Base-by-base conservation (phyloP, 805 yeast species). In the Cyberlindnera xylosilytica region DNA sequence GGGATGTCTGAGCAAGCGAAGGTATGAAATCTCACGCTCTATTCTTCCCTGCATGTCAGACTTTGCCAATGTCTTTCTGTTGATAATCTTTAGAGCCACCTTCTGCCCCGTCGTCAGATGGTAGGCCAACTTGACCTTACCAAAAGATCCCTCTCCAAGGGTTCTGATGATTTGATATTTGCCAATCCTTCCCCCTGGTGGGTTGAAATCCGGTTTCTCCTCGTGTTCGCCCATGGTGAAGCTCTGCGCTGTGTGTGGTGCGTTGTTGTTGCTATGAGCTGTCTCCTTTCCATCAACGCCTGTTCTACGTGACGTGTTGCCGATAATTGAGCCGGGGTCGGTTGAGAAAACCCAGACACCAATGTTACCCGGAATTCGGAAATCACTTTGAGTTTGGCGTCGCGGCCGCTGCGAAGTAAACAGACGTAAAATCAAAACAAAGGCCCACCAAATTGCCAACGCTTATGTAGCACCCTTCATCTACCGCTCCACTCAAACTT, bases 11-110 rank as follows among this genome's bases (percentile, higher is more conserved):
- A 91, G 72, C 44, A 91, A 71, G 42, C 97, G 71, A 51, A 91
- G 70, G 61, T 91, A 91, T 11, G 95, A 83, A 40, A 91, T 91
- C 63, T 91, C 98, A 54, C 98, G 74, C 70, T 91, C 98, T 22
- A 91, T 82, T 49, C 98, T 74, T 20, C 97, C 97, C 61, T 90
- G 97, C 98, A 90, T 90, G 65, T 90, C 98, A 9, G 89, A 79
- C 60, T 91, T 91, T 36, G 97, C 95, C 60, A 90, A 70, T 0
- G 96, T 88, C 64, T 87, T 88, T 50, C 95, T 73, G 64, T 91
- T 87, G 69, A 91, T 91, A 63, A 90, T 91, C 63, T 90, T 90
- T 48, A 90, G 70, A 2, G 98, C 98, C 18, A 90, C 98, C 49
- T 83, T 76, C 57, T 90, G 96, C 30, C 95, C 95, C 3, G 97